Evolutionary conservation across 441 rosid species (phyloP).

Genomic region (Dalechampia spathulata): DNA sequence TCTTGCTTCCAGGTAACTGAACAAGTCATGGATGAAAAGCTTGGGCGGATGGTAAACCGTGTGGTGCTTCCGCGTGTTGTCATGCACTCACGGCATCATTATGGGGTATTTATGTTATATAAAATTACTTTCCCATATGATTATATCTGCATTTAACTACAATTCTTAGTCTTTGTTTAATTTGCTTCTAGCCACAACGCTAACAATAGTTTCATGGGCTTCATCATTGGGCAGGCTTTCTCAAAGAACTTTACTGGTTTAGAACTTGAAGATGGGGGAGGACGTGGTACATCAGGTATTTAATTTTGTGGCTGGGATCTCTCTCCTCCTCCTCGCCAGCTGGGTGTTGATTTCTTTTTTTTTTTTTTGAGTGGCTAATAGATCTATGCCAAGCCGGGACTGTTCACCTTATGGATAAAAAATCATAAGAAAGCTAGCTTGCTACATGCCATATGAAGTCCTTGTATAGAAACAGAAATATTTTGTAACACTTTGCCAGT

Average conservation of each 20-base stretch:
- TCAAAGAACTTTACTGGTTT: slow-evolving; percentile 92
- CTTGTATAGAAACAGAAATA: not conserved
- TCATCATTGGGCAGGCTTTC: slow-evolving; percentile 63
- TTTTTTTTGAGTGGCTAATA: too few species aligned
- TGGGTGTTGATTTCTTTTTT: too few species aligned
- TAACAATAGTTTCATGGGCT: too few species aligned
- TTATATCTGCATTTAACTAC: too few species aligned
- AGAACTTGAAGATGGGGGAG: slow-evolving; percentile 99
- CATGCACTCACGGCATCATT: slow-evolving; percentile 94
- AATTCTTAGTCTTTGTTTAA: too few species aligned
- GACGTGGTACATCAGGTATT: slow-evolving; percentile 99
- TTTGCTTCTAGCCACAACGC: too few species aligned
- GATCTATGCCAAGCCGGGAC: not conserved
- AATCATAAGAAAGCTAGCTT: not conserved
- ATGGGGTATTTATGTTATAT: slow-evolving; percentile 50
- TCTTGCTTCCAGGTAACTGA: slow-evolving; percentile 61
- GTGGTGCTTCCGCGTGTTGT: slow-evolving; percentile 96
- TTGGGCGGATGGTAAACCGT: slow-evolving; percentile 86
- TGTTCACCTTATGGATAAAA: not conserved
- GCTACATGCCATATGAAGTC: not conserved
- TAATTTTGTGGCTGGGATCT: too few species aligned
- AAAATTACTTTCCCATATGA: too few species aligned
- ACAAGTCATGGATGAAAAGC: slow-evolving; percentile 87
- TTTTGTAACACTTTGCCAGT: too few species aligned
- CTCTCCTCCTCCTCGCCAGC: too few species aligned